Base-by-base conservation (phyloP, 768 basidiomycete genomes). In the Leucosporidium creatinivorum region DNA sequence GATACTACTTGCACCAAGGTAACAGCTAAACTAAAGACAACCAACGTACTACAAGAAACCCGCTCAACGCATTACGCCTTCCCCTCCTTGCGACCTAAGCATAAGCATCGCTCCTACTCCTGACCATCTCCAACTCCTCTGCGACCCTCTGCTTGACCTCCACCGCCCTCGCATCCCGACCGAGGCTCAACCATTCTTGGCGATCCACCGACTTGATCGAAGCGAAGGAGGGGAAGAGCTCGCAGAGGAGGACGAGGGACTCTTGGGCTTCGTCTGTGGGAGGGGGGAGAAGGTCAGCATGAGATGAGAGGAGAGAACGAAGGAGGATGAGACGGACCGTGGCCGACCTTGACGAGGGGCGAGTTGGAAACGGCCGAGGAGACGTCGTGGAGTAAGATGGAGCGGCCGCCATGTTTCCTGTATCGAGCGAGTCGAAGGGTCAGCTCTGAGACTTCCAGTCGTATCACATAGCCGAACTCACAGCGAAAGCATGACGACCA, bases 331-430 rank as follows among this genome's bases (percentile, higher is more conserved):
- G 5, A 68, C 67, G 64, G 50, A 61, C 36, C 19, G 44, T 47
- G 44, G 12, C 65, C 63, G 60, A 73, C 47, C 39, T 66, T 73
- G 17, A 62, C 52, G 36, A 69, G 61, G 1, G 63, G 52, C 18
- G 73, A 69, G 33, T 73, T 73, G 3, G 69, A 54, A 3, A 73
- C 63, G 4, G 66, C 58, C 2, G 60, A 50, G 49, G 67, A 70
- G 33, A 67, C 73, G 21, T 73, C 73, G 18, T 67, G 65, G 31
- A 69, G 58, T 17, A 44, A 18, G 7, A 62, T 68, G 25, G 67
- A 64, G 7, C 69, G 28, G 6, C 58, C 31, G 2, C 33, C 33
- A 49, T 59, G 62, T 3, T 59, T 56, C 61, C 65, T 56, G 64
- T n/a, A 28, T 39, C 51, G n/a, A 33, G 33, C 33, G 33, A 26